Conservation (phyloP, 129 eudicot genomes). For the Chrysanthemum lavandulifolium region DNA sequence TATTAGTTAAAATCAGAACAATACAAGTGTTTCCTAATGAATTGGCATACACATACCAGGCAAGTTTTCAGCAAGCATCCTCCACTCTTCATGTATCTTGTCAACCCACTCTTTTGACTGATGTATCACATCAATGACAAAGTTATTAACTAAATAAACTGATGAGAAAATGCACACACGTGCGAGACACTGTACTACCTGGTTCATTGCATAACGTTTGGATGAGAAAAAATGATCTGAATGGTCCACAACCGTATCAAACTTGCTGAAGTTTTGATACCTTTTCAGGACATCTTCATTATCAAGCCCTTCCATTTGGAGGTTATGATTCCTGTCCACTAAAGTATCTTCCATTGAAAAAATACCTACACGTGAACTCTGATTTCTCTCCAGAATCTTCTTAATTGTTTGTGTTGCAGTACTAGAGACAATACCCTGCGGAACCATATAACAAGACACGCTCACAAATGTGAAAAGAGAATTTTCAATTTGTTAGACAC, state of each 20-base stretch:
- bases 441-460: no score
- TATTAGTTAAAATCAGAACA: not conserved
- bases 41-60: not conserved
- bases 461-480: no score
- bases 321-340: not conserved
- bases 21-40: not conserved
- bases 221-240: not conserved
- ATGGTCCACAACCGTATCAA: not conserved
- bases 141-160: not conserved
- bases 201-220: not conserved
- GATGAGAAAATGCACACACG: not conserved
- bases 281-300: not conserved
- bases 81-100: constrained; percentile 4
- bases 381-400: not conserved
- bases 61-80: not conserved
- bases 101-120: not conserved
- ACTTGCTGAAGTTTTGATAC: not conserved
- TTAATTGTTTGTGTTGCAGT: not conserved
- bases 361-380: not conserved
- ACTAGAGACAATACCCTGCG: no score
- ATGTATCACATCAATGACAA: not conserved
- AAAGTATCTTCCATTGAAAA: not conserved
- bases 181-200: not conserved
- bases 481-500: no score
- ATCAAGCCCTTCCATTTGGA: not conserved